A percentile compares a stretch with the other conserved stretches of the same genome.
Conservation (phyloP, 768 basidiomycete genomes). For the Calocera cornea region DNA sequence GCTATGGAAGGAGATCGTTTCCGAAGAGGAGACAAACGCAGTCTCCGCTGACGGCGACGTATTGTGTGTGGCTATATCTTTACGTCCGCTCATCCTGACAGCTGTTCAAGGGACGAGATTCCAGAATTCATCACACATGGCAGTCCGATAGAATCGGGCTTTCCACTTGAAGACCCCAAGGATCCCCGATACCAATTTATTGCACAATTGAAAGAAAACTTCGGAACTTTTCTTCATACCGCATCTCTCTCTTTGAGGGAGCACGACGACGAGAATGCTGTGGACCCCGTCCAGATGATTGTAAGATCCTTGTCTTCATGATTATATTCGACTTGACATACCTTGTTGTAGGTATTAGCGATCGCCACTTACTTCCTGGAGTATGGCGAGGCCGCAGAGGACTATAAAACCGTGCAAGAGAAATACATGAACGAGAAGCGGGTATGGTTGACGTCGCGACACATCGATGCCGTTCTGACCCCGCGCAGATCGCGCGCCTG, state of each 20-base stretch:
- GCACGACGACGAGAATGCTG: slow-evolving; percentile 67
- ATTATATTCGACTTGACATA: neutral
- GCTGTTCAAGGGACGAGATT: slow-evolving; percentile 43
- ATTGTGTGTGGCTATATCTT: slow-evolving; percentile 33
- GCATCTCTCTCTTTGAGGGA: slow-evolving; percentile 53
- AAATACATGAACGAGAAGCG: slow-evolving; percentile 12
- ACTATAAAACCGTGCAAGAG: slow-evolving; percentile 10
- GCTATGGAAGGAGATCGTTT: slow-evolving; percentile 40
- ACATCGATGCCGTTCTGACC: slow-evolving; percentile 6
- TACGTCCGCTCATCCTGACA: neutral
- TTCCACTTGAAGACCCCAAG: slow-evolving; percentile 47
- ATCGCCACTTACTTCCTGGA: slow-evolving; percentile 61
- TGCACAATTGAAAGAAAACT: slow-evolving; percentile 39
- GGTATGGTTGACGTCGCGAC: slow-evolving; percentile 6
- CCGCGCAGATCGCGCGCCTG: slow-evolving; percentile 32
- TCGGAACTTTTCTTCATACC: slow-evolving; percentile 54
- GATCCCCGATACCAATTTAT: slow-evolving; percentile 58
- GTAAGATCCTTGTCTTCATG: slow-evolving; percentile 26
- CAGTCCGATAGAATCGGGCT: slow-evolving; percentile 48
- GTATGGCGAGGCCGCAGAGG: slow-evolving; percentile 39
- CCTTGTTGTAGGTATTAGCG: slow-evolving; percentile 38
- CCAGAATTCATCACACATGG: slow-evolving; percentile 63
- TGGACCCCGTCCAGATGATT: slow-evolving; percentile 65
- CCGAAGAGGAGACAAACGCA: slow-evolving; percentile 35
- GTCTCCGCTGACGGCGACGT: slow-evolving; percentile 47